These are phyloP conservation scores for Lobosporangium transversale DNA, from an alignment of 192 early-diverging fungal species.

Conservation along the genomic window DNA sequence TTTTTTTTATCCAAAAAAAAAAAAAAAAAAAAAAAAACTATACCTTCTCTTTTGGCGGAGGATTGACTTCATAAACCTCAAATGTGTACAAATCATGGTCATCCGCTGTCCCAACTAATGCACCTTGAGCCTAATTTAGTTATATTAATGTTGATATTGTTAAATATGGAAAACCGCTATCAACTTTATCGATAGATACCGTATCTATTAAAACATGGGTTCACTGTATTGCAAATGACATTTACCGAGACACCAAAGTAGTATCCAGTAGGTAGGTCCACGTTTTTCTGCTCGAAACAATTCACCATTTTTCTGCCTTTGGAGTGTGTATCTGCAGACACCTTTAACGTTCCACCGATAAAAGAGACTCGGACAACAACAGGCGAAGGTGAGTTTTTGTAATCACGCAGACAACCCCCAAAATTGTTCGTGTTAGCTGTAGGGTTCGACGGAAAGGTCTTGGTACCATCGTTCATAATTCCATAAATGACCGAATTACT, in stretches of 20 bases:
- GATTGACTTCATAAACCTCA: conserved; percentile 77
- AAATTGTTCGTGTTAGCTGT: conserved; percentile 38
- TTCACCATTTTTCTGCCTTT: conserved; percentile 61
- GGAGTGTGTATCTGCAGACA: conserved; percentile 62
- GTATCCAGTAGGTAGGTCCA: conserved; percentile 73
- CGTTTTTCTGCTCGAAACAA: conserved; percentile 65
- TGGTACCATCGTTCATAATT: conserved; percentile 72
- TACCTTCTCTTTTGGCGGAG: conserved; percentile 49
- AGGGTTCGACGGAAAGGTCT: conserved; percentile 34
- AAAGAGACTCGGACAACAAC: conserved; percentile 70
- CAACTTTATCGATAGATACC: background rate
- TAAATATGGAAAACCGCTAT: too few relatives aligned
- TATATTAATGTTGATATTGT: background rate
- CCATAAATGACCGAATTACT: conserved; percentile 66
- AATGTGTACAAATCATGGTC: conserved; percentile 81
- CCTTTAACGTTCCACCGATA: conserved; percentile 61
- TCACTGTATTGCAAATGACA: background rate
- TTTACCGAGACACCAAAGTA: conserved; percentile 78
- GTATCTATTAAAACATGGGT: too few relatives aligned
- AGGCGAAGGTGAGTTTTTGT: conserved; percentile 67
- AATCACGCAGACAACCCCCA: conserved; percentile 71
- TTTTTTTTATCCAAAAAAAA: too few relatives aligned
- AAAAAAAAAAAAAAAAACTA: background rate
- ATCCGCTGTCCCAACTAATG: conserved; percentile 60
- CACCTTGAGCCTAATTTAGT: conserved; percentile 37